Conservation (phyloP, 2,329 filamentous ascomycete species). For the Scytalidium sp. region DNA sequence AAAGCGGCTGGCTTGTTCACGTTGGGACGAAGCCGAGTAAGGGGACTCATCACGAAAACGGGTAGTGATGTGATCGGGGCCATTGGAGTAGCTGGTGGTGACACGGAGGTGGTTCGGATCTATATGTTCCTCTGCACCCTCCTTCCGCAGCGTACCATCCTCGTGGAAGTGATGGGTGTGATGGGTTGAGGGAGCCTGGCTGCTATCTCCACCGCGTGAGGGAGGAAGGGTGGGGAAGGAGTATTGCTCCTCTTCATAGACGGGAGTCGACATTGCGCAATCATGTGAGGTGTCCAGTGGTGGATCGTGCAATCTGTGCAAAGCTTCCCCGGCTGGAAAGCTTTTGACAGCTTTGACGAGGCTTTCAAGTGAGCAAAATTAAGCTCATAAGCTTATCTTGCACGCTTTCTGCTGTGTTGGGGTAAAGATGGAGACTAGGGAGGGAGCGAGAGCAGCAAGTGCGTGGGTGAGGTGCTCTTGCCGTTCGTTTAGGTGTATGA, state of each 20-base stretch:
- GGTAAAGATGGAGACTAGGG: too few species aligned
- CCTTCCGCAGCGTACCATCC: slow-evolving; percentile 27
- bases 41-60: slow-evolving; percentile 19
- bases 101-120: slow-evolving; percentile 44
- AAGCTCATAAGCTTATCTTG: too few species aligned
- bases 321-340: too few species aligned
- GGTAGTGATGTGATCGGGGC: slow-evolving; percentile 19
- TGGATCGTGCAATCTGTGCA: too few species aligned
- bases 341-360: too few species aligned
- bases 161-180: slow-evolving; percentile 24
- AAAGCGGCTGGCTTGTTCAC: slow-evolving; percentile 58
- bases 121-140: slow-evolving; percentile 15
- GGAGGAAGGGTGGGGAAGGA: slow-evolving; percentile 26
- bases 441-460: too few species aligned
- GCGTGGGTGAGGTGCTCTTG: too few species aligned
- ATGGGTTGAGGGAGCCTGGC: not conserved
- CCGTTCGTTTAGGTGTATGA: too few species aligned
- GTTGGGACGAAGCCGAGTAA: slow-evolving; percentile 50
- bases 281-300: not conserved
- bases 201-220: slow-evolving; percentile 5
- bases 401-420: too few species aligned
- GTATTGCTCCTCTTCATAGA: slow-evolving; percentile 25
- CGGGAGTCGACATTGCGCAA: slow-evolving; percentile 24
- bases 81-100: slow-evolving; percentile 37
- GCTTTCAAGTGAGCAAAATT: too few species aligned